phyloP scores from a whole-genome alignment of 2,329 filamentous ascomycete species.

The Penicillium sp. region DNA sequence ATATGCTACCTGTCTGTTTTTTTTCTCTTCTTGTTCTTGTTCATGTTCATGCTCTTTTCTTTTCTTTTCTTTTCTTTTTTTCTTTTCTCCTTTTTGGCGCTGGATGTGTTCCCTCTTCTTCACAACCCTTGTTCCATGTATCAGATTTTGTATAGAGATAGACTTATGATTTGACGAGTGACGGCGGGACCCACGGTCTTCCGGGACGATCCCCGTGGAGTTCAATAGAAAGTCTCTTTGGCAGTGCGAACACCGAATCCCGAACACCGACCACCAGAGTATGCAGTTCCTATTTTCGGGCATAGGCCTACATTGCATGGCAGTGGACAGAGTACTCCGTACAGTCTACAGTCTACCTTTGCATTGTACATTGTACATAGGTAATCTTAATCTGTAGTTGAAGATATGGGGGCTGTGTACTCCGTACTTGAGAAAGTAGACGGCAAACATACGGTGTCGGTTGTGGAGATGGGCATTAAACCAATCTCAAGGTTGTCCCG shows the following conservation, averaged over 20 bases:
- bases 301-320: not conserved
- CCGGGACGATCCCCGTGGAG: conserved; percentile 16
- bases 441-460: not conserved
- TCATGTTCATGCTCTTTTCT: not conserved
- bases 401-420: too few species aligned
- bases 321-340: not conserved
- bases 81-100: conserved; percentile 6
- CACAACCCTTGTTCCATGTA: not conserved
- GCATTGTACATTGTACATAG: not conserved
- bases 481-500: not conserved
- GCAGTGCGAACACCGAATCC: too few species aligned
- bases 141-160: conserved; percentile 8
- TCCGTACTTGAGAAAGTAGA: not conserved
- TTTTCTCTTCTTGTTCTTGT: conserved; percentile 19
- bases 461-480: not conserved
- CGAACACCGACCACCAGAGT: too few species aligned
- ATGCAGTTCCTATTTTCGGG: not conserved
- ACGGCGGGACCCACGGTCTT: conserved; percentile 14
- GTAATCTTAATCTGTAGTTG: not conserved
- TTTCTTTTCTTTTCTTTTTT: conserved; percentile 11
- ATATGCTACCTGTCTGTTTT: not conserved
- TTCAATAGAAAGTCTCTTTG: not conserved
- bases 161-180: conserved; percentile 7
- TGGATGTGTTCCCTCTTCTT: conserved; percentile 16
- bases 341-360: not conserved